Conservation (phyloP, 2,329 filamentous ascomycete genomes). For the Cordyceps cateniannulata region DNA sequence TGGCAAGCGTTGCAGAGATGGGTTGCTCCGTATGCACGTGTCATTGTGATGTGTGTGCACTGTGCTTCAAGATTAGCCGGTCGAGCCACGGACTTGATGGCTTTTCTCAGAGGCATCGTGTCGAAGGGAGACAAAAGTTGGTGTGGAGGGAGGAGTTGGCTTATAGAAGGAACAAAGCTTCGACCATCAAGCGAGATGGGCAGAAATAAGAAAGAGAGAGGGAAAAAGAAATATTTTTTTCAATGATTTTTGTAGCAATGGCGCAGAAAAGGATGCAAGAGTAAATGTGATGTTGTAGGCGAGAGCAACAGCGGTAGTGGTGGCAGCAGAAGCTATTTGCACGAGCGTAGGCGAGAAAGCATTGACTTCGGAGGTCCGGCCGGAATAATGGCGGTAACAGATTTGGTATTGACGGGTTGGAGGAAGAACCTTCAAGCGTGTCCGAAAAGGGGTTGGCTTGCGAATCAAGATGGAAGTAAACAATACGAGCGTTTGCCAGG, state of each 20-base stretch:
- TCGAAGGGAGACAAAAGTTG: no score
- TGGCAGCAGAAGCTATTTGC: not conserved
- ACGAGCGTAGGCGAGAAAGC: constrained; percentile 2
- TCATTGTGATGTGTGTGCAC: constrained; percentile 66
- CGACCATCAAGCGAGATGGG: not conserved
- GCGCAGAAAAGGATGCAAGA: not conserved
- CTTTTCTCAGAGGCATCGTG: constrained; percentile 6
- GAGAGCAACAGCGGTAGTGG: not conserved
- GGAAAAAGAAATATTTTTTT: not conserved
- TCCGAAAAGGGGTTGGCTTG: not conserved
- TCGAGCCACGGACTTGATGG: not conserved
- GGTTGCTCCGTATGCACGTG: constrained; percentile 51
- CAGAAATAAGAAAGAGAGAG: not conserved
- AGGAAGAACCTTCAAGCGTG: not conserved
- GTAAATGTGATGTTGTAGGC: constrained; percentile 5
- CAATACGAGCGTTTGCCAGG: constrained; percentile 1
- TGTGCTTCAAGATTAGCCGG: constrained; percentile 21
- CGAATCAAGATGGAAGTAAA: not conserved
- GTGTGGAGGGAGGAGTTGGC: not conserved
- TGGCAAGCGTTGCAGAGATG: constrained; percentile 54
- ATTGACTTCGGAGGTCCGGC: not conserved
- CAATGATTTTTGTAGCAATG: not conserved
- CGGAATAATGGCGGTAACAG: not conserved
- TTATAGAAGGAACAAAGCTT: not conserved
- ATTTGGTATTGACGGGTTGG: not conserved